Evolutionary conservation across 139 green algal genomes (phyloP).

Genomic region (Asterochloris erici): DNA sequence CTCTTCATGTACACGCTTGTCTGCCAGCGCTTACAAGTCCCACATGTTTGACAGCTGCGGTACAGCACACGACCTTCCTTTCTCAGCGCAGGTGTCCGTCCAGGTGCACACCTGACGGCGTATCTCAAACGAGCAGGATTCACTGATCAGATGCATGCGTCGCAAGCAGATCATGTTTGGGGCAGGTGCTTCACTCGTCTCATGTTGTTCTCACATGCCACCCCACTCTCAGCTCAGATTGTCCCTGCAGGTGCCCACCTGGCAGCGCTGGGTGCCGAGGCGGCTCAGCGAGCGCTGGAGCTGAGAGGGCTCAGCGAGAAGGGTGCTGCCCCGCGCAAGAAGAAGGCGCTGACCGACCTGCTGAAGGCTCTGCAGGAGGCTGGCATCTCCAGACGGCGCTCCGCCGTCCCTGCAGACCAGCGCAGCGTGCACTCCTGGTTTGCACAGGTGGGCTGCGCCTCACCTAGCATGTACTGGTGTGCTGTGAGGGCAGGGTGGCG

Average conservation of each 20-base stretch:
- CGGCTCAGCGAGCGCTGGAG: slow-evolving; percentile 43
- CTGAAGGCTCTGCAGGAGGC: slow-evolving; percentile 58
- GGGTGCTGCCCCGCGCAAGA: slow-evolving; percentile 77
- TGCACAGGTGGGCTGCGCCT: slow-evolving; percentile 17
- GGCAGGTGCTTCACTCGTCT: not conserved
- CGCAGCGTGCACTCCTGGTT: slow-evolving; percentile 46
- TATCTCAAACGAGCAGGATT: no score
- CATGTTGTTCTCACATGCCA: not conserved
- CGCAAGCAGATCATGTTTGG: not conserved
- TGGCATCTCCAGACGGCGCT: slow-evolving; percentile 57
- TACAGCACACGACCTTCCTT: no score
- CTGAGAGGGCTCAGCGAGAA: slow-evolving; percentile 61
- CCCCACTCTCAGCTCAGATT: no score
- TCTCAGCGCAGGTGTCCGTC: no score
- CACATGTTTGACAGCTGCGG: no score
- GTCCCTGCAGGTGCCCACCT: slow-evolving; percentile 1
- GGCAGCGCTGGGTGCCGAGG: slow-evolving; percentile 53
- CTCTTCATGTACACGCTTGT: no score
- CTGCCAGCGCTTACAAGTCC: no score
- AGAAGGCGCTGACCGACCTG: slow-evolving; percentile 88
- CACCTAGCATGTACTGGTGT: no score
- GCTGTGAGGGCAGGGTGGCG: no score
- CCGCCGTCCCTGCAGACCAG: slow-evolving; percentile 57
- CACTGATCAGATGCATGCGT: no score
- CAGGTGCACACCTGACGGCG: no score